phyloP scores from a whole-genome alignment of 352 stramenopile genomes.

The Globisporangium middletonii region DNA sequence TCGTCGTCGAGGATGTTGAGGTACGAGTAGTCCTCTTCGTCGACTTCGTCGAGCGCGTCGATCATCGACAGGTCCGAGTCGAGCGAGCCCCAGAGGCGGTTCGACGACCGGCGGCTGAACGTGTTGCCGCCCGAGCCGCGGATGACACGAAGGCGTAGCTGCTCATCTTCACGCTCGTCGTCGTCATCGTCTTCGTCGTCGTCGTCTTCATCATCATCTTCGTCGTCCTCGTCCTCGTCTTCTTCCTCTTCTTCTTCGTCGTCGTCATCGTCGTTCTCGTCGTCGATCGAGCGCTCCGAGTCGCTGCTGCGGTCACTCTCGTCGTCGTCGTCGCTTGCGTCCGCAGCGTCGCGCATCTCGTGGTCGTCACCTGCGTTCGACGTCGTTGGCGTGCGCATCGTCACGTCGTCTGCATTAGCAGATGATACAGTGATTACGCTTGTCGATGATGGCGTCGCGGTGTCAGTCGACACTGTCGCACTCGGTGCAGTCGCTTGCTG shows the following conservation, averaged over 20 bases:
- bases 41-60: slow-evolving; percentile 75
- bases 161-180: slow-evolving; percentile 54
- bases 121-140: slow-evolving; percentile 27
- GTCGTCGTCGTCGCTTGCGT: slow-evolving; percentile 39
- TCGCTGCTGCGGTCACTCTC: slow-evolving; percentile 54
- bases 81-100: slow-evolving; percentile 61
- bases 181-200: slow-evolving; percentile 56
- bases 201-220: slow-evolving; percentile 61
- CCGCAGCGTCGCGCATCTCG: slow-evolving; percentile 45
- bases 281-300: slow-evolving; percentile 46
- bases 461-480: not conserved
- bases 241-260: slow-evolving; percentile 18
- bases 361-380: slow-evolving; percentile 36
- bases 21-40: slow-evolving; percentile 84
- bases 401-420: slow-evolving; percentile 46
- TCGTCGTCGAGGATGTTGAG: slow-evolving; percentile 73
- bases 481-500: not conserved
- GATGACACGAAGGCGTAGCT: slow-evolving; percentile 45
- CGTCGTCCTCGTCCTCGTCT: slow-evolving; percentile 33
- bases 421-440: not conserved
- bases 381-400: slow-evolving; percentile 48
- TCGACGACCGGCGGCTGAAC: slow-evolving; percentile 28
- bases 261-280: slow-evolving; percentile 17
- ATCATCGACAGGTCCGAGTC: slow-evolving; percentile 62
- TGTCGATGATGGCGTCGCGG: not conserved